Percentiles rank a stretch among this genome's conserved stretches.
Conservation (phyloP, 1,284 basidiomycete species). For the Phenoliferia sp. region DNA sequence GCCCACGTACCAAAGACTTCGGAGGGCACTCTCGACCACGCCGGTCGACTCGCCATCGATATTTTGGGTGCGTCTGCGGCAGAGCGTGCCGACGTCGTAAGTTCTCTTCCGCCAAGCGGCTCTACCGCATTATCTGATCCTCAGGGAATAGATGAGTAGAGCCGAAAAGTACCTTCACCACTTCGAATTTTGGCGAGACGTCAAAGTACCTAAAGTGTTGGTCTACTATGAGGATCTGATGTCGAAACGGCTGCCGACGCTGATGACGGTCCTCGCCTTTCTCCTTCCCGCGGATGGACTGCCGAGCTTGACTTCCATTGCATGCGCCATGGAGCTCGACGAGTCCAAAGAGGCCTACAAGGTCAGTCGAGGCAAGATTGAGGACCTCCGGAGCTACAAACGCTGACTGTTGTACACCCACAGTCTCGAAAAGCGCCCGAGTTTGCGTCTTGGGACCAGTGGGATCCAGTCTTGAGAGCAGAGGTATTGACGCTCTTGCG, state of each 20-base stretch:
- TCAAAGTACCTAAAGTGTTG: constrained; percentile 2
- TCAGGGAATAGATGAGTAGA: background rate
- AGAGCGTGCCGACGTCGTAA: background rate
- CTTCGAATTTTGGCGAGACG: constrained; percentile 22
- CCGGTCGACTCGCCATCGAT: constrained; percentile 8
- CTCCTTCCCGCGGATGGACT: background rate
- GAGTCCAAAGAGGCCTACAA: constrained; percentile 12
- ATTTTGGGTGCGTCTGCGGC: constrained; percentile 11
- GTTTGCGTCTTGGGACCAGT: constrained; percentile 6
- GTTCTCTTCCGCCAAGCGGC: constrained; percentile 15
- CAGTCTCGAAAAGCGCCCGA: constrained; percentile 4
- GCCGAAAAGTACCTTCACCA: constrained; percentile 7
- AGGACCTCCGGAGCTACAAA: too few species aligned
- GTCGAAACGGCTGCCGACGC: background rate
- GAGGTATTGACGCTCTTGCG: background rate
- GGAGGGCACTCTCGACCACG: constrained; percentile 1
- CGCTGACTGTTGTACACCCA: too few species aligned
- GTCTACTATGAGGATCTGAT: constrained; percentile 23
- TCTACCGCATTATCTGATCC: too few species aligned
- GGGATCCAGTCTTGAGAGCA: background rate
- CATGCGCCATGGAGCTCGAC: background rate
- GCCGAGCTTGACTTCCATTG: background rate
- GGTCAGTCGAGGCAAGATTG: background rate
- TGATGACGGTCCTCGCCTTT: background rate
- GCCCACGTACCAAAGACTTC: background rate